A percentile compares a stretch with the other conserved stretches of the same genome.
These are phyloP conservation scores for Orychophragmus violaceus DNA, from an alignment of 345 rosid species.

Conservation along the genomic window DNA sequence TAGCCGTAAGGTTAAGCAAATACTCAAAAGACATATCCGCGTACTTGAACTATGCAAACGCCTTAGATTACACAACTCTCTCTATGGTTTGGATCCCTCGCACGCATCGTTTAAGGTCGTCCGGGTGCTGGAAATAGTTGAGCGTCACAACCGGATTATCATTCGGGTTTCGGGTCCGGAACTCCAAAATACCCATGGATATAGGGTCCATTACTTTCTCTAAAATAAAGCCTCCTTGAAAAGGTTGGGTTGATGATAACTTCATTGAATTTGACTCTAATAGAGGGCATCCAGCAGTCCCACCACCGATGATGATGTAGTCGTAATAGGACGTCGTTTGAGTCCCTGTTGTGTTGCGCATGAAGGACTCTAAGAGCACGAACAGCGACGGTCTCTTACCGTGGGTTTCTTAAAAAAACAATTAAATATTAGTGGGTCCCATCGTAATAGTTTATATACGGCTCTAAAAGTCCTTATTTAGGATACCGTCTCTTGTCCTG, in stretches of 20 bases:
- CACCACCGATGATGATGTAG: slow-evolving; percentile 75
- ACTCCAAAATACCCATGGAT: slow-evolving; percentile 55
- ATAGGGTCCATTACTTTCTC: slow-evolving; percentile 62
- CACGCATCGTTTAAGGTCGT: slow-evolving; percentile 53
- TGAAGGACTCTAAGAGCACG: no score
- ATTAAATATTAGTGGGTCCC: no score
- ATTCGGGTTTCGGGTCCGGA: slow-evolving; percentile 37
- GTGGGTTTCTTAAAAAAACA: no score
- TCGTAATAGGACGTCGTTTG: slow-evolving; percentile 35
- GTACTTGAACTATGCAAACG: slow-evolving; percentile 42
- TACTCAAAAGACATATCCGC: slow-evolving; percentile 27
- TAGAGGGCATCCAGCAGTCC: slow-evolving; percentile 76
- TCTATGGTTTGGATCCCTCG: slow-evolving; percentile 49
- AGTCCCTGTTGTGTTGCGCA: slow-evolving; percentile 48
- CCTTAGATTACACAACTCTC: slow-evolving; percentile 42
- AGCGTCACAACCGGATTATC: slow-evolving; percentile 63
- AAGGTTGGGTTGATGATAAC: slow-evolving; percentile 30
- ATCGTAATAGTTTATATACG: no score
- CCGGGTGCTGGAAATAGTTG: slow-evolving; percentile 58
- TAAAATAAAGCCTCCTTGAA: slow-evolving; percentile 54
- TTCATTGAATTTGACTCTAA: slow-evolving; percentile 27
- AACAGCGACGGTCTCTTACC: no score
- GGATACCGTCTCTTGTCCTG: no score
- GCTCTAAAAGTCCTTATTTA: no score
- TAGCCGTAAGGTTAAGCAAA: slow-evolving; percentile 42